Evolutionary conservation across 805 yeast genomes (phyloP).

Genomic region (Myxozyma nipponensis): DNA sequence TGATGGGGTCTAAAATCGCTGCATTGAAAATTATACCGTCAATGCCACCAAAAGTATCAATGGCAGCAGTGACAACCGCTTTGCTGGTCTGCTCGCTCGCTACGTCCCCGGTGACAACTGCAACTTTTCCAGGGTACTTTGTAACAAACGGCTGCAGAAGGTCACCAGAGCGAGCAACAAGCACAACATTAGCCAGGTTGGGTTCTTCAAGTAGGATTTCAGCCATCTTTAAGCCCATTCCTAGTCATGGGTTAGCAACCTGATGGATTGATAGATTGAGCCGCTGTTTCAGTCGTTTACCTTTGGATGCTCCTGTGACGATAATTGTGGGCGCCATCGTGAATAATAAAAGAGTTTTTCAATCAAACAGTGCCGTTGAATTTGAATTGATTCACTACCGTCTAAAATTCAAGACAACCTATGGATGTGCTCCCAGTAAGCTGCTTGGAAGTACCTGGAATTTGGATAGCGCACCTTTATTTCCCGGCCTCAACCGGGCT

Average conservation of each 20-base stretch:
- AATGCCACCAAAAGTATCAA: slow-evolving; percentile 42
- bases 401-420: too few relatives aligned
- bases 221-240: slow-evolving; percentile 69
- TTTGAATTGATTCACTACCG: too few relatives aligned
- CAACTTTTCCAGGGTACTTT: slow-evolving; percentile 29
- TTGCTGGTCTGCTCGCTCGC: slow-evolving; percentile 39
- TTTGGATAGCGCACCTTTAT: too few relatives aligned
- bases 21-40: slow-evolving; percentile 64
- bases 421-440: too few relatives aligned
- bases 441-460: too few relatives aligned
- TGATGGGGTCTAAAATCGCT: slow-evolving; percentile 76
- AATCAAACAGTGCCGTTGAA: background rate
- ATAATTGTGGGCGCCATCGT: slow-evolving; percentile 24
- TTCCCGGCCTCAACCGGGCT: too few relatives aligned
- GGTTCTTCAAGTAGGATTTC: slow-evolving; percentile 42
- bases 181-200: slow-evolving; percentile 46
- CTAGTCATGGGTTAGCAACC: slow-evolving; percentile 2
- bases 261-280: background rate
- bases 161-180: slow-evolving; percentile 20
- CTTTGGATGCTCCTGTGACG: slow-evolving; percentile 41
- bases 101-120: slow-evolving; percentile 52
- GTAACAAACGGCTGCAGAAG: slow-evolving; percentile 15
- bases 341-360: background rate
- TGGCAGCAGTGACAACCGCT: slow-evolving; percentile 44
- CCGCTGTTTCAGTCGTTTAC: slow-evolving; percentile 24